Conservation (phyloP, 2,329 filamentous ascomycete genomes). For the Myriangium duriaei region DNA sequence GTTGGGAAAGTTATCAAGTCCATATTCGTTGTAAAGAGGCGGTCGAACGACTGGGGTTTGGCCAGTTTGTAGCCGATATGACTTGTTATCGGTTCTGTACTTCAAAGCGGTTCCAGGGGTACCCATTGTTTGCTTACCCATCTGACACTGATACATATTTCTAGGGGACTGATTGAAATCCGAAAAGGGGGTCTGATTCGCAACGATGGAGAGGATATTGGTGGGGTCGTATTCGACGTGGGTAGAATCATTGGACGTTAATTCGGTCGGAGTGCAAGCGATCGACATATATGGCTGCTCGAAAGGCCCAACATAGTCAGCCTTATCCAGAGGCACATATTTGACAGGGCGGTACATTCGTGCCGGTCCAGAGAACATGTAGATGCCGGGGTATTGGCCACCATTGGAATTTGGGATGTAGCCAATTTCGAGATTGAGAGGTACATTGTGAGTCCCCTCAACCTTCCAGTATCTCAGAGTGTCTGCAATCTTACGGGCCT, state of each 20-base stretch:
- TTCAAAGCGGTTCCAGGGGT: conserved; percentile 75
- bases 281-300: conserved; percentile 99
- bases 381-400: conserved; percentile 92
- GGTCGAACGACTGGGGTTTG: conserved; percentile 89
- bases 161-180: conserved; percentile 97
- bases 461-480: conserved; percentile 94
- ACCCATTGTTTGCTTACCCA: conserved; percentile 99
- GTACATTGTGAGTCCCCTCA: conserved; percentile 67
- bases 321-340: conserved; percentile 73
- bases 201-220: conserved; percentile 92
- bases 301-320: conserved; percentile 81
- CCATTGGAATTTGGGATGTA: conserved; percentile 77
- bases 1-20: conserved; percentile 95
- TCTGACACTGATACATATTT: conserved; percentile 99
- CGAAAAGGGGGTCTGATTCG: conserved; percentile 97
- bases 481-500: conserved; percentile 70
- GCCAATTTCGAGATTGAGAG: conserved; percentile 77
- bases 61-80: conserved; percentile 85
- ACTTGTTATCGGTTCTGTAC: conserved; percentile 93
- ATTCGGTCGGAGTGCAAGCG: conserved; percentile 76
- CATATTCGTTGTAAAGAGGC: conserved; percentile 89
- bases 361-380: conserved; percentile 76
- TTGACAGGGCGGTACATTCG: conserved; percentile 87
- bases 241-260: conserved; percentile 76
- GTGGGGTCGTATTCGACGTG: conserved; percentile 92